A percentile compares a stretch with the other conserved stretches of the same genome.
These are phyloP conservation scores for Colletotrichum incanum DNA, from an alignment of 2,329 filamentous ascomycete genomes.

Conservation along the genomic window DNA sequence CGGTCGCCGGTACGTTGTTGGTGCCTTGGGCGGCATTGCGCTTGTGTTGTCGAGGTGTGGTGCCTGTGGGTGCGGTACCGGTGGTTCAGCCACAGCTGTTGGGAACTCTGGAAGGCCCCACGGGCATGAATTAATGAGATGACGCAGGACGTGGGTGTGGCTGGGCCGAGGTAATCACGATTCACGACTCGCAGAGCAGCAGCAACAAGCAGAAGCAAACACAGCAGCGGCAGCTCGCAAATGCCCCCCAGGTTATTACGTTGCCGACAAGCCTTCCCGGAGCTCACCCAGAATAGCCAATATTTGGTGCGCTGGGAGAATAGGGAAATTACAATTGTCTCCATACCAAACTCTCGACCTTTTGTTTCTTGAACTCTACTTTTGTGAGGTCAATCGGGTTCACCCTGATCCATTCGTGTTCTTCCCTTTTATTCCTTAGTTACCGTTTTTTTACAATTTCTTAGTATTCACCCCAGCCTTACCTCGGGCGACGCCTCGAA, in stretches of 20 bases:
- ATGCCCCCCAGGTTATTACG: constrained; percentile 25
- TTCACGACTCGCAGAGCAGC: constrained; percentile 28
- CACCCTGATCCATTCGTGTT: background rate
- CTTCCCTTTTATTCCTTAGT: background rate
- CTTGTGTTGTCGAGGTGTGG: background rate
- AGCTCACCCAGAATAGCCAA: constrained; percentile 28
- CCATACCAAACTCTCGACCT: constrained; percentile 10
- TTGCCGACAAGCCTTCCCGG: constrained; percentile 39
- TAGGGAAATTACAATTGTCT: constrained; percentile 5
- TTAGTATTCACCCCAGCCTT: background rate
- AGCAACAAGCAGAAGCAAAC: constrained; percentile 1
- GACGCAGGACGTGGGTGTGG: constrained; percentile 29
- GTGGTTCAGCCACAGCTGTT: constrained; percentile 18
- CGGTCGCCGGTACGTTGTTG: background rate
- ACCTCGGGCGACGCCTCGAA: background rate
- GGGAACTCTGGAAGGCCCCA: background rate
- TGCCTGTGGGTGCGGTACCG: constrained; percentile 1
- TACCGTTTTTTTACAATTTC: background rate
- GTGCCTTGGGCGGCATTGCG: background rate
- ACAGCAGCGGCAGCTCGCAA: constrained; percentile 7
- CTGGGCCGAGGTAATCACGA: constrained; percentile 44
- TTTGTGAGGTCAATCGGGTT: constrained; percentile 5
- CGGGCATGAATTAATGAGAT: constrained; percentile 5
- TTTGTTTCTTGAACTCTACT: background rate
- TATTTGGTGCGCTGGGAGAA: constrained; percentile 18